Base-by-base conservation (phyloP, 495 filamentous ascomycete species). In the Trichoderma orchidacearum region DNA sequence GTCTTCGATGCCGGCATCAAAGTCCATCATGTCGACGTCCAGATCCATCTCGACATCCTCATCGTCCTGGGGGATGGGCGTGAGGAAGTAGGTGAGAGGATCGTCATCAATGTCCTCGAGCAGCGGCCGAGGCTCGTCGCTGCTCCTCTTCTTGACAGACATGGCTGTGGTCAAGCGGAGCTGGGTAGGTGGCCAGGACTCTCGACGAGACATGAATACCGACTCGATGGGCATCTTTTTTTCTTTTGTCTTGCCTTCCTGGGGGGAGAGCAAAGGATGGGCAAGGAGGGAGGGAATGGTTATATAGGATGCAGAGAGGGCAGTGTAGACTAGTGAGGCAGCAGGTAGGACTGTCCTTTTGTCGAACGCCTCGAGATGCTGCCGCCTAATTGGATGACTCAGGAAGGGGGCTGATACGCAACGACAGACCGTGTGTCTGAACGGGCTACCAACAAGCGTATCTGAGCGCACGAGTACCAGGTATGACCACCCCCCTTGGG, bases 1-100 rank as follows among this genome's bases (percentile, higher is more conserved):
- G 59, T 77, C 71, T 58, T 76, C 75, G 58, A 77, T 77, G 21
- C 75, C 75, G 17, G 75, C 75, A 55, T 77, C 75, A 53, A 76
- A 75, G 53, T 75, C 72, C 63, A 77, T 71, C 51, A 60, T 62
- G 29, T 63, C 55, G 15, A 63, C 60, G n/a, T 68, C 66, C 15
- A 61, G 56, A 38, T 67, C 61, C 25, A 73, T 68, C 51, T 69
- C 66, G 5, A 66, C 61, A 11, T 66, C 67, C n/a, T 65, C 64
- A 27, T 69, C 62, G 15, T 60, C 58, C 0, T 63, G 61, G 0
- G 69, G 66, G 1, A 68, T 63, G 1, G 75, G 73, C 11, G 75
- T 76, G n/a, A 76, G 66, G 58, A 77, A 77, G 59, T 74, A 77
- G 59, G 69, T 70, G 62, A 76, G 65, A 12, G 75, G 75, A 48